Conservation (phyloP, 805 yeast species). For the Ogataea corticis region DNA sequence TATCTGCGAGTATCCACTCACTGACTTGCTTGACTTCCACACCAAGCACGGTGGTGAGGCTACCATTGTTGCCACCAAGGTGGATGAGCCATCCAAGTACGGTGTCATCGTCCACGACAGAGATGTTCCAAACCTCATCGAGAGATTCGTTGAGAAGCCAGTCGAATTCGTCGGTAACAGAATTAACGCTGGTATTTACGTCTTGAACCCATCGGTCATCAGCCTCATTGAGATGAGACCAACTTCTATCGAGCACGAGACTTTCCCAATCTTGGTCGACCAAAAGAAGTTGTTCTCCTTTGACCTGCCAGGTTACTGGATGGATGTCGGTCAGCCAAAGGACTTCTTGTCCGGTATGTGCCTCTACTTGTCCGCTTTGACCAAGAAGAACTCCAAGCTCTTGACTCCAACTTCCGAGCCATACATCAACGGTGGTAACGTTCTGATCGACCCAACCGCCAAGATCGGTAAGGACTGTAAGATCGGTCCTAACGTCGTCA, state of each 20-base stretch:
- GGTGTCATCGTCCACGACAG: slow-evolving; percentile 99
- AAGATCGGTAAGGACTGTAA: slow-evolving; percentile 88
- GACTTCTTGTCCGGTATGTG: slow-evolving; percentile 97
- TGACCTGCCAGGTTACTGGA: slow-evolving; percentile 99
- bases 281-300: slow-evolving; percentile 86
- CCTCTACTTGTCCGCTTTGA: slow-evolving; percentile 81
- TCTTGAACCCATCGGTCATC: slow-evolving; percentile 95
- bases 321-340: slow-evolving; percentile 99
- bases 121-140: slow-evolving; percentile 92
- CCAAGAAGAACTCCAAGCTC: slow-evolving; percentile 73
- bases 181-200: slow-evolving; percentile 98
- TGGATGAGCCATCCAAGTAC: slow-evolving; percentile 98
- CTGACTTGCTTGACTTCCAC: slow-evolving; percentile 91
- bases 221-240: slow-evolving; percentile 97
- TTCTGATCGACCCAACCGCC: slow-evolving; percentile 92
- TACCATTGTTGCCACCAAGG: slow-evolving; percentile 99
- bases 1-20: slow-evolving; percentile 97
- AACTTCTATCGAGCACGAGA: slow-evolving; percentile 98
- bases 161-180: slow-evolving; percentile 99
- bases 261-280: slow-evolving; percentile 95
- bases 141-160: slow-evolving; percentile 99
- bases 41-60: slow-evolving; percentile 95
- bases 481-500: slow-evolving; percentile 97
- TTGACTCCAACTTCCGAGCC: slow-evolving; percentile 62
- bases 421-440: slow-evolving; percentile 87